These are phyloP conservation scores for Epichloe coenophiala DNA, from an alignment of 2,329 filamentous ascomycete species.

Conservation along the genomic window DNA sequence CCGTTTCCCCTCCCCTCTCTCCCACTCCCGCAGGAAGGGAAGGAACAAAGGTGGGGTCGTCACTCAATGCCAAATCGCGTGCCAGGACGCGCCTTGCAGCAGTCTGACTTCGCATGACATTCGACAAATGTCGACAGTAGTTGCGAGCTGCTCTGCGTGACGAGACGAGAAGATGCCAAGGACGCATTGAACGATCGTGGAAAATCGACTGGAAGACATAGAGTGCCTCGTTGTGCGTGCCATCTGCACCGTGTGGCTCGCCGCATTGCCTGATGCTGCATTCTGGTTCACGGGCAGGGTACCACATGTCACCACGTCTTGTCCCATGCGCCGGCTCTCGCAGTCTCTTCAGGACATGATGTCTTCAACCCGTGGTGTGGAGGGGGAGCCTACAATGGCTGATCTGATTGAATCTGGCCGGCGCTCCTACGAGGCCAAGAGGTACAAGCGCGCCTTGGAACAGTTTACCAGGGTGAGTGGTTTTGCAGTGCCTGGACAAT, in stretches of 20 bases:
- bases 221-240: background rate
- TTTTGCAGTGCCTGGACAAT: background rate
- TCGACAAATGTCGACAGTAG: background rate
- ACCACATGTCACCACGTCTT: background rate
- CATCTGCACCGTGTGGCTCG: background rate
- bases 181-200: background rate
- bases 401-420: slow-evolving; percentile 19
- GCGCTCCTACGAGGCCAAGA: slow-evolving; percentile 18
- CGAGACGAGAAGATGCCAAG: background rate
- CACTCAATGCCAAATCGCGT: background rate
- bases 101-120: background rate
- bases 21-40: background rate
- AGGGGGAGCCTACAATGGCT: slow-evolving; percentile 1
- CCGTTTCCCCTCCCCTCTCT: too few species aligned
- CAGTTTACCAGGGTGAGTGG: slow-evolving; percentile 23
- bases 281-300: background rate
- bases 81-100: background rate
- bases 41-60: background rate
- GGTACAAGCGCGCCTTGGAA: slow-evolving; percentile 22
- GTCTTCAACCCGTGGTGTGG: slow-evolving; percentile 4
- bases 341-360: slow-evolving; percentile 6
- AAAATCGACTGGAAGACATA: background rate
- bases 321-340: slow-evolving; percentile 5
- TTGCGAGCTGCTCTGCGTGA: background rate
- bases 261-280: background rate